Evolutionary conservation across 2,329 filamentous ascomycete species (phyloP).

Genomic region (Pseudogymnoascus sp.): DNA sequence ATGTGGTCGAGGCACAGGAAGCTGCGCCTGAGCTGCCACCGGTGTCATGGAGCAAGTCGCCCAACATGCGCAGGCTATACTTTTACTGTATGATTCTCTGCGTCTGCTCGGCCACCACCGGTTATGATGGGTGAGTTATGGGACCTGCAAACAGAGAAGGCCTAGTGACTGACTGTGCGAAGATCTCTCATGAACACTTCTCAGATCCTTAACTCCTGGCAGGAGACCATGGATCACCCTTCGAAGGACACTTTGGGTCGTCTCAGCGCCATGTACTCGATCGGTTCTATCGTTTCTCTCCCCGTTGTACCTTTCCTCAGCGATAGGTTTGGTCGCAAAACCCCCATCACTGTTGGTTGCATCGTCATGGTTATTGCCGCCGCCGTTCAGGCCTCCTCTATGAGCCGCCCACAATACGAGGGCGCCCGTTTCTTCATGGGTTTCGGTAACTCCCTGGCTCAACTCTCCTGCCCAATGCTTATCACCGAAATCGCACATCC

Average conservation of each 20-base stretch:
- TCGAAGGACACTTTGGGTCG: conserved; percentile 27
- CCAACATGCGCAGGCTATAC: conserved; percentile 50
- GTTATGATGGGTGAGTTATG: conserved; percentile 26
- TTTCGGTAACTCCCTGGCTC: conserved; percentile 35
- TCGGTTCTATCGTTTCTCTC: conserved; percentile 31
- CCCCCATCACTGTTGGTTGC: conserved; percentile 25
- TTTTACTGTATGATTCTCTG: conserved; percentile 46
- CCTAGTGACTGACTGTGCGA: neutral
- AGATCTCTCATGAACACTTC: conserved; percentile 29
- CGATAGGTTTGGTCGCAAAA: conserved; percentile 27
- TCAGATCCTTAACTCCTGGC: conserved; percentile 33
- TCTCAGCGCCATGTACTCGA: conserved; percentile 27
- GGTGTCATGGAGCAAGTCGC: conserved; percentile 50
- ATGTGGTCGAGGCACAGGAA: conserved; percentile 34
- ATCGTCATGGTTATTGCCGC: conserved; percentile 31
- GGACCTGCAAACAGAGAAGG: neutral
- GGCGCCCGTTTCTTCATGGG: conserved; percentile 33
- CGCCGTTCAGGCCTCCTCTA: conserved; percentile 31
- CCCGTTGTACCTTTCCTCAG: conserved; percentile 30
- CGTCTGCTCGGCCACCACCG: conserved; percentile 47
- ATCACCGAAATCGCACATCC: conserved; percentile 32
- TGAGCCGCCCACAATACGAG: conserved; percentile 31
- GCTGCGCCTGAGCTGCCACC: conserved; percentile 45
- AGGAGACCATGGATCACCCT: conserved; percentile 28
- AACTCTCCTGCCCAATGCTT: conserved; percentile 31